Percentiles rank a stretch among this genome's conserved stretches.
phyloP scores from a whole-genome alignment of 495 filamentous ascomycete genomes.

The Opeltia flavorubescens region DNA sequence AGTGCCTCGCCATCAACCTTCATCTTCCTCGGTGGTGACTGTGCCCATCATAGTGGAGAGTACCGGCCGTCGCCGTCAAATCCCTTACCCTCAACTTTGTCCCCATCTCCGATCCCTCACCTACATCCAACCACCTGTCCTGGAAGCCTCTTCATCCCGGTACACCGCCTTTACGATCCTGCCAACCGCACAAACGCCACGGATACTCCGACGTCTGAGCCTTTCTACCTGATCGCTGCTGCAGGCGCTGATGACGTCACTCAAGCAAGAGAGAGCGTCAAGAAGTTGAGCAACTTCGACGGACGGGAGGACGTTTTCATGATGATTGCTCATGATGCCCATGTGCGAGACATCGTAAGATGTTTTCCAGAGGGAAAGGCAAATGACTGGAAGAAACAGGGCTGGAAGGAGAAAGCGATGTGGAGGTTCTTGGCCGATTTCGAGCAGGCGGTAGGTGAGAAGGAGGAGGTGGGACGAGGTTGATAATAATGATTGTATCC shows the following conservation, averaged over 20 bases:
- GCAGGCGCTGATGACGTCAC: constrained; percentile 5
- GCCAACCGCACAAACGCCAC: not conserved
- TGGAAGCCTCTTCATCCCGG: constrained; percentile 22
- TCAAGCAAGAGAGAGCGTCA: constrained; percentile 23
- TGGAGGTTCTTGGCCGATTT: constrained; percentile 48
- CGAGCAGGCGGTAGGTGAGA: constrained; percentile 9
- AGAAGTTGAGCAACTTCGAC: constrained; percentile 33
- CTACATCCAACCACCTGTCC: constrained; percentile 20
- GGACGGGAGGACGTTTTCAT: constrained; percentile 36
- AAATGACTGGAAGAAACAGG: constrained; percentile 36
- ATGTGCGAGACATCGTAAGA: constrained; percentile 30
- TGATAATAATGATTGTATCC: too few relatives aligned
- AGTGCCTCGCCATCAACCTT: constrained; percentile 9
- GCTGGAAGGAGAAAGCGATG: constrained; percentile 30
- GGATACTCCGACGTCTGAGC: not conserved
- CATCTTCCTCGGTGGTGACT: constrained; percentile 16
- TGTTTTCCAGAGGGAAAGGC: constrained; percentile 32
- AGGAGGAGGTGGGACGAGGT: not conserved
- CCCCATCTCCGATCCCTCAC: constrained; percentile 18
- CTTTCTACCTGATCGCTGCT: not conserved
- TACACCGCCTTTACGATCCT: constrained; percentile 3
- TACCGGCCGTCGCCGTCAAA: constrained; percentile 32
- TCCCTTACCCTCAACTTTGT: constrained; percentile 31
- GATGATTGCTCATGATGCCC: constrained; percentile 38
- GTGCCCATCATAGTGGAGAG: constrained; percentile 28